Conservation (phyloP, 306 rosid species). For the Fragaria ananassa region DNA sequence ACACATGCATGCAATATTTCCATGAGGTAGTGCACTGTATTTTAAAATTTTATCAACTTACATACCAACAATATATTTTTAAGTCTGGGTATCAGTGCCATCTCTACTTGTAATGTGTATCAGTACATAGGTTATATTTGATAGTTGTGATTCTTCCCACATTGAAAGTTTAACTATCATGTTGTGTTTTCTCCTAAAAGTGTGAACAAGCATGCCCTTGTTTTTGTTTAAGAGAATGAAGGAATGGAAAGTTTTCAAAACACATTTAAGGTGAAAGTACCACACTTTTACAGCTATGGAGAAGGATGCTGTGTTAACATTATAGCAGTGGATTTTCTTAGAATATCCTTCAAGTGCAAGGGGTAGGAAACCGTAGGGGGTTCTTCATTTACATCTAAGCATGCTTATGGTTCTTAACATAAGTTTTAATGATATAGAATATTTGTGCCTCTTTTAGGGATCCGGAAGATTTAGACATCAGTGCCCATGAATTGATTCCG, state of each 20-base stretch:
- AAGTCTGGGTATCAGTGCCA: not conserved
- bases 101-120: not conserved
- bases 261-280: not conserved
- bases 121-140: not conserved
- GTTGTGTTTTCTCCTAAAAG: not conserved
- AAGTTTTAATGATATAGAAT: not conserved
- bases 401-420: not conserved
- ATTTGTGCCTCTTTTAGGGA: constrained; percentile 48
- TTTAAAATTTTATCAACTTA: not conserved
- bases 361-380: not conserved
- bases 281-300: not conserved
- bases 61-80: not conserved
- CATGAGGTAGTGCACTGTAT: constrained; percentile 1
- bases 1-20: not conserved
- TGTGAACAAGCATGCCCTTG: not conserved
- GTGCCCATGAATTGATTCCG: constrained; percentile 78
- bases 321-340: not conserved
- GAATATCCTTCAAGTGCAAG: not conserved
- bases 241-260: not conserved
- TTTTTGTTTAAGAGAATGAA: constrained; percentile 3
- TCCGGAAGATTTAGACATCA: constrained; percentile 76
- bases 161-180: not conserved
- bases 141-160: not conserved
- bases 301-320: not conserved
- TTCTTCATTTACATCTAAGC: not conserved